A percentile compares a stretch with the other conserved stretches of the same genome.
Evolutionary conservation across 192 early-diverging fungal species (phyloP).

Genomic region (Dissophora globulifera): DNA sequence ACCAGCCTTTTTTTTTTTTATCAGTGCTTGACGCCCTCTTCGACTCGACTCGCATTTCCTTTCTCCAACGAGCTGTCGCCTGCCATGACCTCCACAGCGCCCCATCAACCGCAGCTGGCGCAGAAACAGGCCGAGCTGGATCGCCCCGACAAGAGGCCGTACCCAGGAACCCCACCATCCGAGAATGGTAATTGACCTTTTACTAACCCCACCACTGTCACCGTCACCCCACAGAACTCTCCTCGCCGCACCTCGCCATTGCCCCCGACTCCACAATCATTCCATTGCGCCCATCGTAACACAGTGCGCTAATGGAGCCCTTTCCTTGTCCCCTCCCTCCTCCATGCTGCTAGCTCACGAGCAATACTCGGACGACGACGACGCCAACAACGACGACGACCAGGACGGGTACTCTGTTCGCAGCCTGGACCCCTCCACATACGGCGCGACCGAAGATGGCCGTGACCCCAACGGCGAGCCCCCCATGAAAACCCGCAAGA

Average conservation of each 20-base stretch:
- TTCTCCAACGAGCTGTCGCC: slow-evolving; percentile 5
- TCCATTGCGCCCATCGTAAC: background rate
- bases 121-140: slow-evolving; percentile 6
- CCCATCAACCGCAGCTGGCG: slow-evolving; percentile 1
- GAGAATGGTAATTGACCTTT: slow-evolving; percentile 45
- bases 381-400: slow-evolving; percentile 20
- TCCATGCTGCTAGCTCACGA: slow-evolving; percentile 2
- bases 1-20: background rate
- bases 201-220: too few species aligned
- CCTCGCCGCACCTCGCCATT: too few species aligned
- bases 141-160: slow-evolving; percentile 37
- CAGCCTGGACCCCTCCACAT: slow-evolving; percentile 3
- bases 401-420: slow-evolving; percentile 23
- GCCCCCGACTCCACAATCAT: background rate
- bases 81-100: slow-evolving; percentile 18
- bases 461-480: slow-evolving; percentile 29
- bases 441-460: background rate
- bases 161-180: slow-evolving; percentile 20
- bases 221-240: too few species aligned
- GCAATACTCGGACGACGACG: slow-evolving; percentile 14
- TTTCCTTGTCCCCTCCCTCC: background rate
- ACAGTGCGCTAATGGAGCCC: background rate
- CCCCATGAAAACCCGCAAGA: slow-evolving; percentile 61
- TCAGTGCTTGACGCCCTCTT: background rate
- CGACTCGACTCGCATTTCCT: background rate